A percentile compares a stretch with the other conserved stretches of the same genome.
phyloP scores from a whole-genome alignment of 139 green algal species.

The Auxenochlorella pyrenoidosa region DNA sequence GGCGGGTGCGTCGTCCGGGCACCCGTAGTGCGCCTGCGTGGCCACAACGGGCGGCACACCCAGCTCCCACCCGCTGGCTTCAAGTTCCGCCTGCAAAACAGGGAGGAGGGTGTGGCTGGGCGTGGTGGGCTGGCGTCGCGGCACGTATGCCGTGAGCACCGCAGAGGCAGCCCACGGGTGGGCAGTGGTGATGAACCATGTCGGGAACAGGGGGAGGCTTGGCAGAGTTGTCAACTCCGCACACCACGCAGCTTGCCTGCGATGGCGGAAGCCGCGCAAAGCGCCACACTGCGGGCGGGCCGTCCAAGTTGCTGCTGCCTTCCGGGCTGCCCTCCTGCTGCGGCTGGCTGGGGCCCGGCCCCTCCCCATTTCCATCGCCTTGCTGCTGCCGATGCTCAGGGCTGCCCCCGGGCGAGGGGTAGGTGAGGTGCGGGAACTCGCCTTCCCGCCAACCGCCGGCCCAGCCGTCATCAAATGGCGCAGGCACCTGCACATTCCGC shows the following conservation, averaged over 20 bases:
- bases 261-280: slow-evolving; percentile 14
- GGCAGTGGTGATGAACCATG: background rate
- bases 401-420: background rate
- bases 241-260: background rate
- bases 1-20: slow-evolving; percentile 57
- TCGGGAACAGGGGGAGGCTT: no score
- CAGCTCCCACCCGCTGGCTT: slow-evolving; percentile 16
- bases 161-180: background rate
- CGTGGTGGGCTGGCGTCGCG: background rate
- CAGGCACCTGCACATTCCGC: background rate
- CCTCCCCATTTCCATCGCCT: background rate
- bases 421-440: slow-evolving; percentile 14
- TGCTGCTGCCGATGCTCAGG: background rate
- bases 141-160: background rate
- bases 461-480: slow-evolving; percentile 18
- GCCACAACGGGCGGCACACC: slow-evolving; percentile 57
- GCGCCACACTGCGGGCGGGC: slow-evolving; percentile 2
- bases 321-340: background rate
- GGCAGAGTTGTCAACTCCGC: no score
- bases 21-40: slow-evolving; percentile 67
- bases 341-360: background rate
- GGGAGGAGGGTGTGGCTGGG: background rate
- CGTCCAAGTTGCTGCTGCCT: background rate
- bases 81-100: slow-evolving; percentile 49
- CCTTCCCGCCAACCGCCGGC: background rate